Evolutionary conservation across 2,329 filamentous ascomycete species (phyloP), one percentile per base, ranked within the genome.

Genomic region (Sporothrix dimorphospora): DNA sequence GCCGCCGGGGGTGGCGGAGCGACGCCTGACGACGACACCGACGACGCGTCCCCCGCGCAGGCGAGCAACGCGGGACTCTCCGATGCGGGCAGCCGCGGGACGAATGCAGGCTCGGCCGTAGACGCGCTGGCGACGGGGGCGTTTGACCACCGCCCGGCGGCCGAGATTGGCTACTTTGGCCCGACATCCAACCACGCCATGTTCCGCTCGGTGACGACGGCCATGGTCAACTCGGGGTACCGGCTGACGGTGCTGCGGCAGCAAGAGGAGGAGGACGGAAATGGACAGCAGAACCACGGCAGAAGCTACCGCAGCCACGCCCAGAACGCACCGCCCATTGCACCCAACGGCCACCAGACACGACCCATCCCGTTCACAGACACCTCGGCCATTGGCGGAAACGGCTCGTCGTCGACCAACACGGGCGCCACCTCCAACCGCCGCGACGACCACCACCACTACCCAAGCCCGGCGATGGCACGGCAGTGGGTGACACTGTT

Each of bases 131-230:
- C 78, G 8, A 77, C 78, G 2, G 76, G 75, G 0, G 74, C 76
- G 1, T 79, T 80, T 70, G 78, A 80, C 68, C 76, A 78, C 16
- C 71, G 73, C 24, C 75, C 78, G 1, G 72, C 69, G 12, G 73
- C 72, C 0, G 77, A 78, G 42, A 79, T 79, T 72, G 76, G 74
- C n/a, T 74, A 76, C 45, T 76, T 76, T 72, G 74, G 75, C 7
- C 73, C 78, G 7, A 79, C 75, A 45, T 78, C 78, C 9, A 80
- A 80, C 49, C 78, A 80, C 67, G 76, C 77, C 11, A 72, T 79
- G 49, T 79, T 79, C 67, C 74, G 77, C 59, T 76, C 76, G 7
- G 72, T 80, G 3, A 77, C 77, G 0, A 74, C 74, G 1, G 75
- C 74, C 27, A 77, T 80, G 21, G 77, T 76, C 7, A 77, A 77